Evolutionary conservation across 1,284 basidiomycete genomes (phyloP).

Genomic region (Trichosporon sp.): DNA sequence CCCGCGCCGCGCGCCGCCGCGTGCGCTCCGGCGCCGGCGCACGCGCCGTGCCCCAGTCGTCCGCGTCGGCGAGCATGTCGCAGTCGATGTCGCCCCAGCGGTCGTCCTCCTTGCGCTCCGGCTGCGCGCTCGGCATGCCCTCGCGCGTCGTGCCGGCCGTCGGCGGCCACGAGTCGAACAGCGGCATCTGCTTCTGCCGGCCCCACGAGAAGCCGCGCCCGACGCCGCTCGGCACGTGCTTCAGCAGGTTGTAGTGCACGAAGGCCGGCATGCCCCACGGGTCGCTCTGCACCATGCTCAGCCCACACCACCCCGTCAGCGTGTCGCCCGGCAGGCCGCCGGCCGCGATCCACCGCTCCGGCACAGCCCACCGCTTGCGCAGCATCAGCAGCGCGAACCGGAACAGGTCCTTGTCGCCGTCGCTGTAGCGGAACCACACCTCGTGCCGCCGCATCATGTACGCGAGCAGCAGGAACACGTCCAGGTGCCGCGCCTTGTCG

Average conservation of each 20-base stretch:
- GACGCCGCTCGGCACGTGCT: slow-evolving; percentile 51
- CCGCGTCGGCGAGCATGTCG: slow-evolving; percentile 52
- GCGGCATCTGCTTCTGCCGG: slow-evolving; percentile 45
- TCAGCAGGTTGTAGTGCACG: slow-evolving; percentile 53
- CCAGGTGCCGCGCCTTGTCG: slow-evolving; percentile 52
- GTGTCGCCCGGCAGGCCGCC: slow-evolving; percentile 47
- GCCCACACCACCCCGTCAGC: slow-evolving; percentile 44
- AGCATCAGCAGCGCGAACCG: slow-evolving; percentile 52
- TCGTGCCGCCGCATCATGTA: slow-evolving; percentile 51
- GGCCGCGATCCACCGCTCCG: slow-evolving; percentile 51
- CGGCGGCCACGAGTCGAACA: slow-evolving; percentile 40
- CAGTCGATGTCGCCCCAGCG: slow-evolving; percentile 49
- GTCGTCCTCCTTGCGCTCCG: slow-evolving; percentile 26
- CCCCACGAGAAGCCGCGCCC: slow-evolving; percentile 49
- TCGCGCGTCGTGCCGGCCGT: slow-evolving; percentile 34
- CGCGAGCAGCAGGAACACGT: slow-evolving; percentile 49
- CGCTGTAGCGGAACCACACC: slow-evolving; percentile 53
- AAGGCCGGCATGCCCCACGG: slow-evolving; percentile 50
- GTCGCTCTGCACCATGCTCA: slow-evolving; percentile 54
- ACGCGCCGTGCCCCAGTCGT: slow-evolving; percentile 45
- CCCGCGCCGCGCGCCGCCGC: slow-evolving; percentile 43
- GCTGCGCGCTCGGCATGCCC: slow-evolving; percentile 21
- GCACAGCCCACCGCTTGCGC: slow-evolving; percentile 54
- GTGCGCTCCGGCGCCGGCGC: slow-evolving; percentile 40
- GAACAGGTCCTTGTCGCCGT: slow-evolving; percentile 56